Conservation (phyloP, 257 asterid genomes). For the Solanum medicagineum region DNA sequence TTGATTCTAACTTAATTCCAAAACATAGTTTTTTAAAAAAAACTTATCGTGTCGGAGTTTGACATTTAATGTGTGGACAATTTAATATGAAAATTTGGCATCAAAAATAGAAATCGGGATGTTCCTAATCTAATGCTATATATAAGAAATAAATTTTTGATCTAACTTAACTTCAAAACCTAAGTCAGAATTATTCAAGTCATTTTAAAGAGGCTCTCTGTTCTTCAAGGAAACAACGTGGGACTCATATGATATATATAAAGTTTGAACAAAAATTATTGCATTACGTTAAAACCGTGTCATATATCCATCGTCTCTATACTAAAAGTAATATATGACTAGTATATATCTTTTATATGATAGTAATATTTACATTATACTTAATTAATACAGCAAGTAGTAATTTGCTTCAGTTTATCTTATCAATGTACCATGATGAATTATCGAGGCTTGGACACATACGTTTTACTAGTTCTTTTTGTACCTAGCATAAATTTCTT, state of each 20-base stretch:
- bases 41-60: too few relatives aligned
- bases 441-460: background rate
- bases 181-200: background rate
- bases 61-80: background rate
- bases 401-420: background rate
- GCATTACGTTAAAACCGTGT: background rate
- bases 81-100: background rate
- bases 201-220: background rate
- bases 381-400: background rate
- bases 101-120: background rate
- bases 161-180: too few relatives aligned
- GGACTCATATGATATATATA: too few relatives aligned
- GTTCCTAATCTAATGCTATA: background rate
- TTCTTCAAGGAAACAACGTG: too few relatives aligned
- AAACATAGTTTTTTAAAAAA: too few relatives aligned
- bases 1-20: background rate
- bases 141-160: background rate
- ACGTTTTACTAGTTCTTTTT: background rate
- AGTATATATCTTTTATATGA: background rate
- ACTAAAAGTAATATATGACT: background rate
- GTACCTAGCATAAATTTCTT: background rate
- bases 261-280: too few relatives aligned
- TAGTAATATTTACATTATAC: background rate
- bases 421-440: background rate
- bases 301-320: too few relatives aligned